Conservation (phyloP, 495 filamentous ascomycete species). For the Xylaria bambusicola region DNA sequence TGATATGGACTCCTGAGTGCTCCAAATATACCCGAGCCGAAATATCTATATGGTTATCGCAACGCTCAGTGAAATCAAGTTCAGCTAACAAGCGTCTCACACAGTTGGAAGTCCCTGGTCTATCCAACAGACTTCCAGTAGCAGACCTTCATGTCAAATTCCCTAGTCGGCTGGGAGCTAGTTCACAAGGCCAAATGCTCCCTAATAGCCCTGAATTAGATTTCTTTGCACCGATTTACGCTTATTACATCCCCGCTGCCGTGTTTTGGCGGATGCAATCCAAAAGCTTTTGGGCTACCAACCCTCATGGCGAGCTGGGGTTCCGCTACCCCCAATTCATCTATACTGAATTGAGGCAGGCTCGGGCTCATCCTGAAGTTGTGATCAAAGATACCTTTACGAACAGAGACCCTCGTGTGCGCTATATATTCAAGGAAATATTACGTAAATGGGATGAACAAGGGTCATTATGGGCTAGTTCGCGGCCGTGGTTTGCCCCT, state of each 20-base stretch:
- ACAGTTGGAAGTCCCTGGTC: too few species aligned
- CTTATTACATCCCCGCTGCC: background rate
- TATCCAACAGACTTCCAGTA: too few species aligned
- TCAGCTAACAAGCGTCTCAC: too few species aligned
- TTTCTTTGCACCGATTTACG: background rate
- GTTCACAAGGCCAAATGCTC: background rate
- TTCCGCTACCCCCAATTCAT: background rate
- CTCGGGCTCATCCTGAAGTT: accelerated
- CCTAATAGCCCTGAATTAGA: background rate
- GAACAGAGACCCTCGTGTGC: background rate
- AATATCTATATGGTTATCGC: too few species aligned
- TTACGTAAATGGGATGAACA: background rate
- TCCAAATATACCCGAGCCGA: too few species aligned
- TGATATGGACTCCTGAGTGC: too few species aligned
- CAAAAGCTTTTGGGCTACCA: conserved; percentile 1
- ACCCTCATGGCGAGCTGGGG: background rate
- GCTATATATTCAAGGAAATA: background rate
- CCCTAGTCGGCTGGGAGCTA: background rate
- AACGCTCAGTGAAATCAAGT: too few species aligned
- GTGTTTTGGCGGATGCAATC: conserved; percentile 6
- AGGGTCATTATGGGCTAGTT: background rate
- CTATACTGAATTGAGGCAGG: background rate
- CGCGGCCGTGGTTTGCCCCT: background rate
- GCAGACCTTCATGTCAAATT: background rate
- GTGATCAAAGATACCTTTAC: background rate